These are phyloP conservation scores for Cadophora sp. DNA, from an alignment of 2,329 filamentous ascomycete genomes.

Conservation along the genomic window DNA sequence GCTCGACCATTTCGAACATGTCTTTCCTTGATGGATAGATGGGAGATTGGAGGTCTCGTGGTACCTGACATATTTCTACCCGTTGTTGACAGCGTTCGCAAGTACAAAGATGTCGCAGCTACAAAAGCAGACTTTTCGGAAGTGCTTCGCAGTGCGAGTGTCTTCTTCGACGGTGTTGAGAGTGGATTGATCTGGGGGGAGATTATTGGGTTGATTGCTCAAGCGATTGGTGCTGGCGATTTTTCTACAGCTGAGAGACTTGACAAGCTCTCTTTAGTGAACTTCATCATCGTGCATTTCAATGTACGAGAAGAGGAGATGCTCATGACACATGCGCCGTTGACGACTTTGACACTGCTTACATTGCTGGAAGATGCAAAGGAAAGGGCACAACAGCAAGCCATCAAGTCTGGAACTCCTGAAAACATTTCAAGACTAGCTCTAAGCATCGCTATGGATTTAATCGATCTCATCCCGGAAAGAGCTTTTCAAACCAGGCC, in stretches of 20 bases:
- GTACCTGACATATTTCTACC: slow-evolving; percentile 89
- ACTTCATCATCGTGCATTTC: slow-evolving; percentile 86
- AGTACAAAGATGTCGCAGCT: slow-evolving; percentile 70
- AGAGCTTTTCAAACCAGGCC: slow-evolving; percentile 60
- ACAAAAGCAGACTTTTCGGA: slow-evolving; percentile 80
- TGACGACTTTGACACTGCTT: slow-evolving; percentile 70
- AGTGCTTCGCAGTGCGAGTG: slow-evolving; percentile 88
- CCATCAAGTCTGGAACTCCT: slow-evolving; percentile 32
- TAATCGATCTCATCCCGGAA: slow-evolving; percentile 70
- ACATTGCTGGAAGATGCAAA: slow-evolving; percentile 63
- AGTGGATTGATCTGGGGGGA: slow-evolving; percentile 92
- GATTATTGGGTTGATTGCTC: slow-evolving; percentile 70
- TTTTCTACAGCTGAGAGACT: slow-evolving; percentile 52
- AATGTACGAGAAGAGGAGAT: slow-evolving; percentile 97
- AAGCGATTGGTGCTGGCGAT: slow-evolving; percentile 59
- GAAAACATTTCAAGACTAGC: slow-evolving; percentile 45
- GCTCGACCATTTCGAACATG: slow-evolving; percentile 90
- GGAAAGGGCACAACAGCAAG: slow-evolving; percentile 45
- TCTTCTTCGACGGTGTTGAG: slow-evolving; percentile 98
- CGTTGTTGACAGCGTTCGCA: slow-evolving; percentile 79
- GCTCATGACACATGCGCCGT: slow-evolving; percentile 82
- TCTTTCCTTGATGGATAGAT: slow-evolving; percentile 95
- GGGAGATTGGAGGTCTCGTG: slow-evolving; percentile 92
- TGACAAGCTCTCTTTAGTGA: slow-evolving; percentile 74
- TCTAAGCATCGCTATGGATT: slow-evolving; percentile 58